phyloP scores from a whole-genome alignment of 495 filamentous ascomycete genomes.

The Entonaema liquescens region DNA sequence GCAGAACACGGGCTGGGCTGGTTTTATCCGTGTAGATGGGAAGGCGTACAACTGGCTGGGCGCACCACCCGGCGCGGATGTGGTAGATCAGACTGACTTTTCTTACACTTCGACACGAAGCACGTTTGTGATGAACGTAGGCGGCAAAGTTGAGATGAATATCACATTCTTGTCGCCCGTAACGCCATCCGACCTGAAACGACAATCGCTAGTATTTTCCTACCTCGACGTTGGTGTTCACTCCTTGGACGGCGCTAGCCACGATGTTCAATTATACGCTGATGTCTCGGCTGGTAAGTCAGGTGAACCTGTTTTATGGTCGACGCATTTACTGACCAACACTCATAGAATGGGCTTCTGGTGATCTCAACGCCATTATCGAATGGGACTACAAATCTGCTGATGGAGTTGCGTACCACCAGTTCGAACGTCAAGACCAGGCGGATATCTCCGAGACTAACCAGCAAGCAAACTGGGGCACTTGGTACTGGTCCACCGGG shows the following conservation, averaged over 20 bases:
- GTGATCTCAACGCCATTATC: constrained; percentile 48
- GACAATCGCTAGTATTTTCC: constrained; percentile 88
- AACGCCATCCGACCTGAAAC: constrained; percentile 81
- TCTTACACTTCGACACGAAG: constrained; percentile 89
- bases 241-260: constrained; percentile 61
- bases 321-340: constrained; percentile 45
- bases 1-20: constrained; percentile 78
- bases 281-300: constrained; percentile 86
- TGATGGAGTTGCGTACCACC: constrained; percentile 57
- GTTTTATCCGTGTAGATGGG: constrained; percentile 66
- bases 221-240: constrained; percentile 77
- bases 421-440: constrained; percentile 69
- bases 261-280: constrained; percentile 81
- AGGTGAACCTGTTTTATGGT: constrained; percentile 58
- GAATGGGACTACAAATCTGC: constrained; percentile 51
- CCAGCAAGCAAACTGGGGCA: constrained; percentile 88
- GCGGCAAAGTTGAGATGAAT: constrained; percentile 69
- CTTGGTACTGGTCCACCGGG: constrained; percentile 73
- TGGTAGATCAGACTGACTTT: constrained; percentile 59
- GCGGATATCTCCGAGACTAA: constrained; percentile 70
- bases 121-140: constrained; percentile 82
- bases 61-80: constrained; percentile 60
- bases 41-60: constrained; percentile 70
- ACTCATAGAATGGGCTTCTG: constrained; percentile 55
- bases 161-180: constrained; percentile 90